These are phyloP conservation scores for Pseudogymnoascus sp. DNA, from an alignment of 2,329 filamentous ascomycete genomes.

Conservation along the genomic window DNA sequence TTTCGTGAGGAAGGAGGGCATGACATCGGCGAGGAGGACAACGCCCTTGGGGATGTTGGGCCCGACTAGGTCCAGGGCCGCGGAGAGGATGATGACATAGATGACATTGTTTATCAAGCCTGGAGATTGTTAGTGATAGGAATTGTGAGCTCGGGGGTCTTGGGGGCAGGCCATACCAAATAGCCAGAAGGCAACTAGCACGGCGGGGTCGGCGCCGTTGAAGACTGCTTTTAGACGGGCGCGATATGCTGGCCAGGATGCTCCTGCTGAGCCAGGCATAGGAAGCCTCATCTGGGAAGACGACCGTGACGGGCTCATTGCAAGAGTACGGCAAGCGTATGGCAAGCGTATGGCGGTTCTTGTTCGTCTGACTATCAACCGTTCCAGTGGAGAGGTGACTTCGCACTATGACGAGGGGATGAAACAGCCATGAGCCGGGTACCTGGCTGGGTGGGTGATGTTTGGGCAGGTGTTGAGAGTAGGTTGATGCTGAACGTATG, in stretches of 20 bases:
- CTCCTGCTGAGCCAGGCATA: conserved; percentile 49
- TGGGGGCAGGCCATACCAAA: conserved; percentile 59
- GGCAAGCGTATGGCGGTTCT: not conserved
- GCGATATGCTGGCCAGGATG: conserved; percentile 68
- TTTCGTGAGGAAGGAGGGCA: conserved; percentile 84
- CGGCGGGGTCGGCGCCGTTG: conserved; percentile 59
- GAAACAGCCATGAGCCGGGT: conserved; percentile 3
- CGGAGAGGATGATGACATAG: conserved; percentile 93
- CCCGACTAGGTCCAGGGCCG: conserved; percentile 90
- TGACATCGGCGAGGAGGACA: conserved; percentile 85
- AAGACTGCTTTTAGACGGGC: conserved; percentile 58
- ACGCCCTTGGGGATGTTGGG: conserved; percentile 78
- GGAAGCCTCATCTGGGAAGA: conserved; percentile 37
- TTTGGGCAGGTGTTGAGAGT: not conserved
- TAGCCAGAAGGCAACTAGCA: conserved; percentile 82
- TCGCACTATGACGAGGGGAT: not conserved
- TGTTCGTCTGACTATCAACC: not conserved
- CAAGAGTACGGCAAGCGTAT: not conserved
- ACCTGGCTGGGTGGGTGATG: not conserved
- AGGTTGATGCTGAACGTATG: too few species aligned
- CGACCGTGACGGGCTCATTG: not conserved
- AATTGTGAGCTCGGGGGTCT: not conserved
- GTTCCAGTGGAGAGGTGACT: not conserved
- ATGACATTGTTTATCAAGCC: conserved; percentile 94
- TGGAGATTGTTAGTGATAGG: conserved; percentile 29